phyloP scores from a whole-genome alignment of 495 filamentous ascomycete species.

The Annulohypoxylon bovei region DNA sequence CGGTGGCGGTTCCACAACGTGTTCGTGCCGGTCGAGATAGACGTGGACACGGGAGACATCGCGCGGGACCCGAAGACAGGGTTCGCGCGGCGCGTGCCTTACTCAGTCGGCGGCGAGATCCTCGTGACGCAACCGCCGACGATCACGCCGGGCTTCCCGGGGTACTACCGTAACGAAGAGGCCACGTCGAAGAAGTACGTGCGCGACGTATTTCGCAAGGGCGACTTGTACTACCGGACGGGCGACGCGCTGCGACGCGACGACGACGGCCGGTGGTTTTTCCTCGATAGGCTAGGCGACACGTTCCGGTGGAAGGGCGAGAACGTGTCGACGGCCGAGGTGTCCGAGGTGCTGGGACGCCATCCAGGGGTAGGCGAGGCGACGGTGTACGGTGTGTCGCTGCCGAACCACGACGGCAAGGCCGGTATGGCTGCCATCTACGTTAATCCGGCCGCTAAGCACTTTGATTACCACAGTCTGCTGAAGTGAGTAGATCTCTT shows the following conservation, averaged over 20 bases:
- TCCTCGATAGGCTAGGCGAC: conserved; percentile 79
- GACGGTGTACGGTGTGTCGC: conserved; percentile 79
- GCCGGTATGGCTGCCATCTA: conserved; percentile 73
- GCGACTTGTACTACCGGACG: conserved; percentile 78
- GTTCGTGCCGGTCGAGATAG: conserved; percentile 73
- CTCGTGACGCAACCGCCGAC: conserved; percentile 68
- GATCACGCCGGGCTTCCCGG: conserved; percentile 65
- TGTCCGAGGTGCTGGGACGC: conserved; percentile 71
- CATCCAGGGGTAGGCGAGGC: conserved; percentile 76
- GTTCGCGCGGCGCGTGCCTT: conserved; percentile 69
- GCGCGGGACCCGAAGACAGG: conserved; percentile 71
- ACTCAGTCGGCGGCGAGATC: conserved; percentile 79
- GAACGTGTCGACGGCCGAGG: conserved; percentile 84
- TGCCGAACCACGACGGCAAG: conserved; percentile 77
- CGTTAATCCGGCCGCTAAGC: conserved; percentile 53
- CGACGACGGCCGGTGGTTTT: conserved; percentile 78
- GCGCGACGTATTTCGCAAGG: conserved; percentile 75
- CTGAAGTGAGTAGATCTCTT: conserved; percentile 52
- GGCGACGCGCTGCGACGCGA: conserved; percentile 76
- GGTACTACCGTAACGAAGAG: conserved; percentile 73
- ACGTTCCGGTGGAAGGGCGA: conserved; percentile 88
- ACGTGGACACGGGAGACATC: conserved; percentile 72
- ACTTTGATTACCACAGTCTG: conserved; percentile 65
- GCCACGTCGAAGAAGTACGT: conserved; percentile 77
- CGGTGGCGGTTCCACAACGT: conserved; percentile 60